Evolutionary conservation across 2,329 filamentous ascomycete species (phyloP).

Genomic region (Pseudopithomyces maydicus): DNA sequence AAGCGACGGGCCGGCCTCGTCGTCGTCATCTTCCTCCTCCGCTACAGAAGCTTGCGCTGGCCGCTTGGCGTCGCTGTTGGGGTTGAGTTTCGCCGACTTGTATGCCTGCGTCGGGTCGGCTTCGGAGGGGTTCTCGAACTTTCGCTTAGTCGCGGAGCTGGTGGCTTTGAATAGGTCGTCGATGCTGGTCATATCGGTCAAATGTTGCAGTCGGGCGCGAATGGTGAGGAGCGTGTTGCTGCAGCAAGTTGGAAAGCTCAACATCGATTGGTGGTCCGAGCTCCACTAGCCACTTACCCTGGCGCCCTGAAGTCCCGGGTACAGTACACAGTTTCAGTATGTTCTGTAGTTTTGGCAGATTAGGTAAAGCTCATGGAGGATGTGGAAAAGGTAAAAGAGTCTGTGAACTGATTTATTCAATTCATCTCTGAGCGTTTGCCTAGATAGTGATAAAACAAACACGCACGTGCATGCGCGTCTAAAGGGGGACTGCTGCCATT

Average conservation of each 20-base stretch:
- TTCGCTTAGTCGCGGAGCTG: slow-evolving; percentile 59
- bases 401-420: no score
- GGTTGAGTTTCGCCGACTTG: slow-evolving; percentile 62
- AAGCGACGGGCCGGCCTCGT: slow-evolving; percentile 59
- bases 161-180: slow-evolving; percentile 68
- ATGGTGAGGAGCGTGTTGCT: background rate
- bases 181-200: slow-evolving; percentile 59
- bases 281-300: slow-evolving; percentile 9
- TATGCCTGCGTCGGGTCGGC: slow-evolving; percentile 63
- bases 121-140: slow-evolving; percentile 60
- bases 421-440: no score
- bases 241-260: background rate
- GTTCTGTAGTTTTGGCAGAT: no score
- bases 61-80: slow-evolving; percentile 56
- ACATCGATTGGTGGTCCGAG: slow-evolving; percentile 3
- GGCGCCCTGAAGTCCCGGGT: no score
- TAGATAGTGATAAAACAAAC: no score
- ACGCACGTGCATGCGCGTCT: no score
- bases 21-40: slow-evolving; percentile 48
- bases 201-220: background rate
- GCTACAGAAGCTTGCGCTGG: slow-evolving; percentile 54
- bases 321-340: no score
- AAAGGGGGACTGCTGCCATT: no score
- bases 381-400: no score
- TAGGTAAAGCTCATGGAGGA: no score